Evolutionary conservation across 2,329 filamentous ascomycete species (phyloP).

Genomic region (Neonectria neomacrospora): DNA sequence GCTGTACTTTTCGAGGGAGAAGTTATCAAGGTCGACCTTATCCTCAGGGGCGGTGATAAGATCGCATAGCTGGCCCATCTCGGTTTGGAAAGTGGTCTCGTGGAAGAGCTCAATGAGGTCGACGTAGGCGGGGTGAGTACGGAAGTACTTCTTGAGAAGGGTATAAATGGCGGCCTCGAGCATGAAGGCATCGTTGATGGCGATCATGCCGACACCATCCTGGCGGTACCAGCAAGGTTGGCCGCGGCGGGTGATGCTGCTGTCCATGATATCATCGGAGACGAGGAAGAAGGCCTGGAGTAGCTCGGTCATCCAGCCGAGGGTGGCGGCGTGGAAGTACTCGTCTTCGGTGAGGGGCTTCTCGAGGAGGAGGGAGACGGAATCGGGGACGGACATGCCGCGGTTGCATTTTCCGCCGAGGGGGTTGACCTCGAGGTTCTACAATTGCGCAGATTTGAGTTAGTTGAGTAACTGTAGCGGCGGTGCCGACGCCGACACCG

Average conservation of each 20-base stretch:
- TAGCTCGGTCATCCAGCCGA: constrained; percentile 98
- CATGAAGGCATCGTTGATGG: constrained; percentile 98
- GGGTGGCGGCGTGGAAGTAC: constrained; percentile 86
- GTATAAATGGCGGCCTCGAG: constrained; percentile 91
- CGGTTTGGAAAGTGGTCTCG: constrained; percentile 92
- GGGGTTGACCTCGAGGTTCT: constrained; percentile 88
- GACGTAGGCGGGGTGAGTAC: constrained; percentile 84
- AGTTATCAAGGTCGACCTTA: constrained; percentile 91
- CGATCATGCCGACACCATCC: constrained; percentile 89
- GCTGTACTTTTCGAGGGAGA: constrained; percentile 92
- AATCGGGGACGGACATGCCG: constrained; percentile 97
- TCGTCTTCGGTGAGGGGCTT: constrained; percentile 80
- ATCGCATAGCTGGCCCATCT: constrained; percentile 94
- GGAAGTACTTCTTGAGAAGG: constrained; percentile 94
- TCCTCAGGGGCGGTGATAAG: constrained; percentile 96
- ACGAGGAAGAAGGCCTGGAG: constrained; percentile 99
- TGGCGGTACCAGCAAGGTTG: constrained; percentile 97
- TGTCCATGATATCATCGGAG: constrained; percentile 98
- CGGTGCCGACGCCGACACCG: neutral
- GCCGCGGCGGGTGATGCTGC: constrained; percentile 92
- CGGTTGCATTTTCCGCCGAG: constrained; percentile 98
- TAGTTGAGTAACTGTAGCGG: neutral
- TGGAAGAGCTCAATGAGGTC: constrained; percentile 97
- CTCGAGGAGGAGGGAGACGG: constrained; percentile 80
- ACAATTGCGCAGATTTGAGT: neutral